Evolutionary conservation across 352 stramenopile genomes (phyloP).

Genomic region (Blastocystis sp.): DNA sequence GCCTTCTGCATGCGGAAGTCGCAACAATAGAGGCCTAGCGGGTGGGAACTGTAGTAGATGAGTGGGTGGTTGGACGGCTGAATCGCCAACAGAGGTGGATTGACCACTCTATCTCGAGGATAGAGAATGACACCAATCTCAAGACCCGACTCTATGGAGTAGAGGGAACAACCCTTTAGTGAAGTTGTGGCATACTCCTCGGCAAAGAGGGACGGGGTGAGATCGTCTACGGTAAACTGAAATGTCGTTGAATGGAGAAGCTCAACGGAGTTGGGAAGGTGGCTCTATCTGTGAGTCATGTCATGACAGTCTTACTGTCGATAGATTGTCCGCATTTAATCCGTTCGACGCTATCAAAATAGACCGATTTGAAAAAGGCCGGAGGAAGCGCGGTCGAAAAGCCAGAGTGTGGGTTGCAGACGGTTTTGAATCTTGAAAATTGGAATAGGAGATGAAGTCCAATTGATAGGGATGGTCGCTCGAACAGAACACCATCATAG

Average conservation of each 20-base stretch:
- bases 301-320: too few species aligned
- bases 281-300: too few species aligned
- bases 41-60: slow-evolving; percentile 32
- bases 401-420: neutral
- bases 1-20: neutral
- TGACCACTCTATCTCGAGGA: neutral
- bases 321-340: neutral
- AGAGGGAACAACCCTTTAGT: neutral
- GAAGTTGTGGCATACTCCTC: slow-evolving; percentile 5
- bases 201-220: neutral
- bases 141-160: neutral
- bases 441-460: neutral
- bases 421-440: neutral
- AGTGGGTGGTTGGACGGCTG: slow-evolving; percentile 7
- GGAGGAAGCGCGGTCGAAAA: neutral
- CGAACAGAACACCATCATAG: neutral
- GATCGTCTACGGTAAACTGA: slow-evolving; percentile 15
- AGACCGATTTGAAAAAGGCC: neutral
- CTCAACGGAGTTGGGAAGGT: too few species aligned
- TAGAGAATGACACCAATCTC: neutral
- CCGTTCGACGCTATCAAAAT: neutral
- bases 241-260: too few species aligned
- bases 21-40: neutral
- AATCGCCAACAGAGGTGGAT: neutral
- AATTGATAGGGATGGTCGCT: neutral